phyloP scores from a whole-genome alignment of 2,329 filamentous ascomycete species.

The Botryotinia narcissicola region DNA sequence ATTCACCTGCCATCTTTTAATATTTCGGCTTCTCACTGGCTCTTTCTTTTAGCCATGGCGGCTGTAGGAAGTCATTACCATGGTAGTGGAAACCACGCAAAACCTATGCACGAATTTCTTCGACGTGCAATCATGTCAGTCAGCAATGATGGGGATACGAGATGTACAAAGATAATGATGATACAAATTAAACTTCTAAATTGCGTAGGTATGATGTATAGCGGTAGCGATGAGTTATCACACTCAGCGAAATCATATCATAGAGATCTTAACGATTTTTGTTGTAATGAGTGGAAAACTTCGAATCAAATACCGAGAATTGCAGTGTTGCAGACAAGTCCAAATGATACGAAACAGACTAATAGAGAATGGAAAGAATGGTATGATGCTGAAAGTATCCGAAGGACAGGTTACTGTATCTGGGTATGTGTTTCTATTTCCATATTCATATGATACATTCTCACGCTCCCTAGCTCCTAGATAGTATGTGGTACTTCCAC shows the following conservation, averaged over 20 bases:
- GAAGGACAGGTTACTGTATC: conserved; percentile 44
- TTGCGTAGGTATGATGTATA: neutral
- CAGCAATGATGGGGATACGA: neutral
- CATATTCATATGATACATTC: neutral
- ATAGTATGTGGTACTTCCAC: conserved; percentile 7
- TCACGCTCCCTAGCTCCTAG: neutral
- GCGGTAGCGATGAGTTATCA: neutral
- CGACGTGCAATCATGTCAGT: neutral
- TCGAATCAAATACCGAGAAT: neutral
- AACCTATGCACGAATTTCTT: conserved; percentile 19
- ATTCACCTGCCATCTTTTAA: neutral
- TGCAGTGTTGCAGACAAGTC: neutral
- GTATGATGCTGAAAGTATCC: conserved; percentile 41
- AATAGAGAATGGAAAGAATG: conserved; percentile 40
- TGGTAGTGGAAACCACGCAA: conserved; percentile 32
- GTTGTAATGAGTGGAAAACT: conserved; percentile 1
- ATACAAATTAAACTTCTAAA: neutral
- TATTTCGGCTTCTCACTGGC: conserved; percentile 41
- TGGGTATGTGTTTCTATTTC: conserved; percentile 40
- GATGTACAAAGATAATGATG: neutral
- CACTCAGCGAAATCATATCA: neutral
- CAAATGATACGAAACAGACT: neutral
- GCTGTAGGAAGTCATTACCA: conserved; percentile 43
- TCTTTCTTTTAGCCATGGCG: conserved; percentile 42
- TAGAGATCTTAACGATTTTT: neutral